phyloP scores from a whole-genome alignment of 176 grass and related monocot species.

The Oryza officinalis region DNA sequence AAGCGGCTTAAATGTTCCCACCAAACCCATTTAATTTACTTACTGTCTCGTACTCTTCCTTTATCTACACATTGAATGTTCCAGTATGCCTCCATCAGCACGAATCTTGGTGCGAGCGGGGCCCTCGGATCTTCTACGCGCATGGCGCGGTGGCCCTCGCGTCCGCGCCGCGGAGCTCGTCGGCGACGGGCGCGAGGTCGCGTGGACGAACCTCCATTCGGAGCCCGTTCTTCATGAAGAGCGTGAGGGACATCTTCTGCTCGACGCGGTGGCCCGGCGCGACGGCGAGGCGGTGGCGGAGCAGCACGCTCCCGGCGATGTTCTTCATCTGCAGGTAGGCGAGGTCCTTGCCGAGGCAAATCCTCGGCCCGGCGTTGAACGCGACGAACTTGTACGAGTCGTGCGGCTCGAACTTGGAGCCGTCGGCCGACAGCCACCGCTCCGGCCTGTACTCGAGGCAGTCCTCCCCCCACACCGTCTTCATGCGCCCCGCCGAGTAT shows the following conservation, averaged over 20 bases:
- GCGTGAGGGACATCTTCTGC: constrained; percentile 99
- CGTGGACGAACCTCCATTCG: constrained; percentile 71
- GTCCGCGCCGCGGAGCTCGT: constrained; percentile 19
- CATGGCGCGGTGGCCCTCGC: constrained; percentile 40
- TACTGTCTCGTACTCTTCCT: constrained; percentile 38
- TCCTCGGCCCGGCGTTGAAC: constrained; percentile 87
- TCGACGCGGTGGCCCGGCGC: constrained; percentile 76
- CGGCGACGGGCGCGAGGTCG: constrained; percentile 50
- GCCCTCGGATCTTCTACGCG: constrained; percentile 43
- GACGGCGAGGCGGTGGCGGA: constrained; percentile 71
- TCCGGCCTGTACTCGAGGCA: constrained; percentile 87
- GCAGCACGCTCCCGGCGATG: constrained; percentile 81
- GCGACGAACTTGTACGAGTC: constrained; percentile 90
- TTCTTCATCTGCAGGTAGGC: constrained; percentile 99
- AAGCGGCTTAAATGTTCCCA: constrained; percentile 44
- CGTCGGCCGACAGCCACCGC: constrained; percentile 80
- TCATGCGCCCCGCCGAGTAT: constrained; percentile 92
- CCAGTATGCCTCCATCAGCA: constrained; percentile 4
- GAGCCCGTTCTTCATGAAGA: constrained; percentile 97
- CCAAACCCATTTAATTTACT: constrained; percentile 48
- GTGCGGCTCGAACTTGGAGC: constrained; percentile 66
- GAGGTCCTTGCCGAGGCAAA: constrained; percentile 93
- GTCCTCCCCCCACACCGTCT: constrained; percentile 85
- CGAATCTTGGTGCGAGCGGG: constrained; percentile 36
- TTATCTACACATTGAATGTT: constrained; percentile 53